phyloP scores from a whole-genome alignment of 2,329 filamentous ascomycete genomes.

The Ceratocystis harringtonii region DNA sequence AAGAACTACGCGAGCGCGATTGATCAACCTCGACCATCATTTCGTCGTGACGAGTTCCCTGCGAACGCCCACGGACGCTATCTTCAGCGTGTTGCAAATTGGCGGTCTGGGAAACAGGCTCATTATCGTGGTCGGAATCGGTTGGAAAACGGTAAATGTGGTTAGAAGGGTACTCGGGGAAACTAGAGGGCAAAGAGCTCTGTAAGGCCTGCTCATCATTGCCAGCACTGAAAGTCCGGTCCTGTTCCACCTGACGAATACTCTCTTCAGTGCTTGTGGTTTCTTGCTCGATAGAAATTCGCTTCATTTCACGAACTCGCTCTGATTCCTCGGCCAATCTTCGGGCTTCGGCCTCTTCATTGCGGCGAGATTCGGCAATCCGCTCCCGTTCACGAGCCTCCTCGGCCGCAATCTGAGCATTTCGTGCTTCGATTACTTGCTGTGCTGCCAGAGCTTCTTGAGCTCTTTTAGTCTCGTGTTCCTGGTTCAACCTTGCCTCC shows the following conservation, averaged over 20 bases:
- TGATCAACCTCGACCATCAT: not conserved
- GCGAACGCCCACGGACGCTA: not conserved
- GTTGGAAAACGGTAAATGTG: not conserved
- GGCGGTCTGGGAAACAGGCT: not conserved
- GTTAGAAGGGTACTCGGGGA: not conserved
- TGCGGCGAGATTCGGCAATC: not conserved
- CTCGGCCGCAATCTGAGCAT: not conserved
- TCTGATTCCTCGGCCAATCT: not conserved
- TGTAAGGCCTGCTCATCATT: too few species aligned
- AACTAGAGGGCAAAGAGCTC: not conserved
- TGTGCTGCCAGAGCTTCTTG: constrained; percentile 7
- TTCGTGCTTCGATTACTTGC: not conserved
- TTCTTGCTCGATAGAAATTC: not conserved
- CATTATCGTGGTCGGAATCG: not conserved
- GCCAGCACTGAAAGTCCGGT: not conserved
- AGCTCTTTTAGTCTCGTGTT: not conserved
- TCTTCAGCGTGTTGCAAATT: not conserved
- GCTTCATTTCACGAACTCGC: not conserved
- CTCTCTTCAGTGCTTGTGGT: not conserved
- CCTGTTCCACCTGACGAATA: not conserved
- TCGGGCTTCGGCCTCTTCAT: not conserved
- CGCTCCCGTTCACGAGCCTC: not conserved
- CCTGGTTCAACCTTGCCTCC: not conserved
- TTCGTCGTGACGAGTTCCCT: not conserved
- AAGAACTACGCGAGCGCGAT: not conserved